These are phyloP conservation scores for Microdochium trichocladiopsis DNA, from an alignment of 2,329 filamentous ascomycete genomes.

Conservation along the genomic window DNA sequence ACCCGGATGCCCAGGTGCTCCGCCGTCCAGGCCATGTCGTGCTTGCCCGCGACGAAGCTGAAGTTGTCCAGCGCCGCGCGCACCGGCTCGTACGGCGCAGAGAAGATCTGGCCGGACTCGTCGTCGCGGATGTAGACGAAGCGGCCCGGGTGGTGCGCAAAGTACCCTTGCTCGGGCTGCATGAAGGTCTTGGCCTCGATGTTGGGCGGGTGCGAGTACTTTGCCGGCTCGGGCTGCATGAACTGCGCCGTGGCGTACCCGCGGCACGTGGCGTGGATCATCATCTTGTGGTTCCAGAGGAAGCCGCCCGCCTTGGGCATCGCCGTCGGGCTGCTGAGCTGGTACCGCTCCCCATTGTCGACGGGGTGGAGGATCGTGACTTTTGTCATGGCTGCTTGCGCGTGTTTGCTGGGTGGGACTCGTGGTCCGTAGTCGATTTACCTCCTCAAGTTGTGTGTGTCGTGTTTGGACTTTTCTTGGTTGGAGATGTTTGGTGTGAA, in stretches of 20 bases:
- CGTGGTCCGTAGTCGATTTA: background rate
- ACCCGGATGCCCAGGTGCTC: constrained; percentile 43
- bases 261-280: constrained; percentile 52
- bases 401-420: background rate
- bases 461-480: too few species aligned
- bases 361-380: constrained; percentile 25
- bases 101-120: constrained; percentile 41
- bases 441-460: too few species aligned
- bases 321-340: constrained; percentile 46
- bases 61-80: constrained; percentile 38
- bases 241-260: constrained; percentile 52
- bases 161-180: constrained; percentile 55
- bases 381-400: background rate
- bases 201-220: constrained; percentile 52
- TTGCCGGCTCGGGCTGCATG: constrained; percentile 54
- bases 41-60: constrained; percentile 47
- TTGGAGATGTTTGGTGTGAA: too few species aligned
- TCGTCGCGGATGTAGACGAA: constrained; percentile 55
- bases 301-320: constrained; percentile 49
- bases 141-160: constrained; percentile 49
- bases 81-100: constrained; percentile 48
- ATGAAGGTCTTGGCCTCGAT: constrained; percentile 53
- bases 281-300: constrained; percentile 55
- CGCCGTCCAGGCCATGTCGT: constrained; percentile 45
- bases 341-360: constrained; percentile 43